Conservation (phyloP, 805 yeast genomes). For the Schizosaccharomyces cryophilus region DNA sequence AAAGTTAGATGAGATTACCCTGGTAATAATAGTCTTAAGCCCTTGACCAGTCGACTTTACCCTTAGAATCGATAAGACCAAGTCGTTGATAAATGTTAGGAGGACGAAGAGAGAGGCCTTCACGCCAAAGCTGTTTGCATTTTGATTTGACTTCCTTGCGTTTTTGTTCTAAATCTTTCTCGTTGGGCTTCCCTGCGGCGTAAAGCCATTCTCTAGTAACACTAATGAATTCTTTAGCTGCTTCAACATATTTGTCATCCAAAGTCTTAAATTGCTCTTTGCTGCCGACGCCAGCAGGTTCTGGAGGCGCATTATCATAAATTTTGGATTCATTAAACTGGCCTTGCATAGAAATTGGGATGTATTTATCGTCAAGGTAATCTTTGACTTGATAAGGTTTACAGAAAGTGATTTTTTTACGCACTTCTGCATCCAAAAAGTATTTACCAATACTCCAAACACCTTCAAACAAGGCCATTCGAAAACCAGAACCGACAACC, state of each 20-base stretch:
- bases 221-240: background rate
- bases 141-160: background rate
- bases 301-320: background rate
- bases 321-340: background rate
- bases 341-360: background rate
- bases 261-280: background rate
- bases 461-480: constrained; percentile 1
- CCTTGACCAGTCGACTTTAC: background rate
- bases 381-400: background rate
- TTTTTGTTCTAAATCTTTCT: background rate
- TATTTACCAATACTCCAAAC: background rate
- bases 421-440: background rate
- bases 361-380: background rate
- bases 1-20: background rate
- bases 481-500: background rate
- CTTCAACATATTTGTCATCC: background rate
- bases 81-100: constrained; percentile 1
- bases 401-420: background rate
- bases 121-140: background rate
- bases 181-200: background rate
- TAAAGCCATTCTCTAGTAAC: background rate
- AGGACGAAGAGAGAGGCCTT: background rate
- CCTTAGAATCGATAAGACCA: background rate
- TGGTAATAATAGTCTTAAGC: background rate
- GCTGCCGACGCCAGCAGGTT: background rate